A percentile compares a stretch with the other conserved stretches of the same genome.
These are phyloP conservation scores for Moricandia arvensis DNA, from an alignment of 345 rosid species.

Conservation along the genomic window DNA sequence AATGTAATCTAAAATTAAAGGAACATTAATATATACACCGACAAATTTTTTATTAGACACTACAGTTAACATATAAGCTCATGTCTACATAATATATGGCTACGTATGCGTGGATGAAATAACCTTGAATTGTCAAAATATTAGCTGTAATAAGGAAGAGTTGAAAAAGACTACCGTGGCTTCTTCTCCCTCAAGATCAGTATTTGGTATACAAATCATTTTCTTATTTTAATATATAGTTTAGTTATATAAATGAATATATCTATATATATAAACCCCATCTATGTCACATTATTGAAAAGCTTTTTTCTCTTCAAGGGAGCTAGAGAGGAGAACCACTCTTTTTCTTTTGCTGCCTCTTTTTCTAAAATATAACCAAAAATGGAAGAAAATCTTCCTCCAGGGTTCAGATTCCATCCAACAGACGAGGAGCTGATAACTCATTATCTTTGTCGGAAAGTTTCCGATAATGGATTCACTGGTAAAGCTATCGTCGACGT, in stretches of 20 bases:
- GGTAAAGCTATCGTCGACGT: conserved; percentile 86
- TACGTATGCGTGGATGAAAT: conserved; percentile 16
- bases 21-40: conserved; percentile 50
- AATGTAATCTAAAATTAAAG: conserved; percentile 36
- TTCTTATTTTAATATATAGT: conserved; percentile 17
- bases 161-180: conserved; percentile 37
- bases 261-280: conserved; percentile 17
- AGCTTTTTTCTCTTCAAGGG: conserved; percentile 20
- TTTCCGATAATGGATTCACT: conserved; percentile 59
- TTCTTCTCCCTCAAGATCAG: conserved; percentile 58
- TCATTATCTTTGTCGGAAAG: conserved; percentile 64
- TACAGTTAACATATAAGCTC: not conserved
- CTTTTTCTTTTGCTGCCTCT: not conserved
- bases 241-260: conserved; percentile 17
- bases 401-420: conserved; percentile 97
- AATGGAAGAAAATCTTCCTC: conserved; percentile 90
- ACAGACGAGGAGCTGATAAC: conserved; percentile 97
- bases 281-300: conserved; percentile 36
- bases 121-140: conserved; percentile 64
- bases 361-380: not conserved
- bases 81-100: not conserved
- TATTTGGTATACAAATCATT: conserved; percentile 33
- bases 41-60: conserved; percentile 31
- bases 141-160: conserved; percentile 72
- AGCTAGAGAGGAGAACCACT: conserved; percentile 1